Evolutionary conservation across 495 filamentous ascomycete genomes (phyloP), one percentile per base, ranked within the genome.

Genomic region (Patellaria atrata): DNA sequence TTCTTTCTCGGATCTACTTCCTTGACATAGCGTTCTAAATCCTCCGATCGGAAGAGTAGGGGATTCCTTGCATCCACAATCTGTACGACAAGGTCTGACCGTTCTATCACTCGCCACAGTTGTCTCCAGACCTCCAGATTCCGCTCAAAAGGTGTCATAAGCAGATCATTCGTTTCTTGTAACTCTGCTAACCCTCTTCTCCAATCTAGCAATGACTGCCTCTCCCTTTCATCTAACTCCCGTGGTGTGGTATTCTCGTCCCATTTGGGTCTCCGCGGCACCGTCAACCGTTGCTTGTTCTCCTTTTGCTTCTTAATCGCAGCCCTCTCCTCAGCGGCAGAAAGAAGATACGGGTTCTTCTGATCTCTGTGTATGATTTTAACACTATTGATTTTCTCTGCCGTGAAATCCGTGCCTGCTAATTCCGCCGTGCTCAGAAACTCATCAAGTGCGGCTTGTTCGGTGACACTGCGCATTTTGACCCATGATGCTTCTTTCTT

Each of bases 51-150:
- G 60, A 96, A 99, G 47, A 94, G 68, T 8, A 96, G 63, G 4
- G 91, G 91, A 58, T 94, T 93, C 41, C 91, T 65, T 4, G 91
- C 91, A 63, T 99, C 91, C 42, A 96, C 91, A 61, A 99, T 99
- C 64, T 99, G 91, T 29, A 96, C 89, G 2, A 99, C 72, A 16
- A 99, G 60, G 56, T 99, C 89, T 6, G 82, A 93, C 16, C 91
- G 70, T 63, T 99, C 91, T 47, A 99, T 93, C 30, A 99, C 91
- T 59, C 91, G 72, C 91, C 91, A 99, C 46, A 99, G 51, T 57
- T 99, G 91, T 52, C 91, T 72, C 91, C 91, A 99, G 30, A 99
- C 86, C 55, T 99, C 91, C 40, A 99, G 45, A 57, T 99, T 99
- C 22, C 89, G 70, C 67, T 99, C 91, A 49, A 99, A 99, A 0